Percentiles rank a stretch among this genome's conserved stretches.
These are phyloP conservation scores for Phaseolus coccineus DNA, from an alignment of 331 rosid genomes.

Conservation along the genomic window DNA sequence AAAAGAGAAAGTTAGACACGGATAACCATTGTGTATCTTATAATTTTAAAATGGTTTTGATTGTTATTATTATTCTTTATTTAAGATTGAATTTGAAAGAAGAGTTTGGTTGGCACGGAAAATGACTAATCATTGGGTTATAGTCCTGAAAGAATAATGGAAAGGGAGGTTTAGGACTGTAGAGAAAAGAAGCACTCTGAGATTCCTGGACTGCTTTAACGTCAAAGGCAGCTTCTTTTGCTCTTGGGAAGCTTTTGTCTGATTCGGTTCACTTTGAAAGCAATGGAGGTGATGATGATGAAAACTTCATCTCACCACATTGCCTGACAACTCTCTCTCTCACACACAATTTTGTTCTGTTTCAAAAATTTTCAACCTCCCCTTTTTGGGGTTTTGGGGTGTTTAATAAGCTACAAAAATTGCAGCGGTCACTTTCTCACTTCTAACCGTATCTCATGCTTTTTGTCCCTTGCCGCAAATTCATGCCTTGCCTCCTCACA, in stretches of 20 bases:
- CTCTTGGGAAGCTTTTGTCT: slow-evolving; percentile 79
- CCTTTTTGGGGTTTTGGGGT: slow-evolving; percentile 47
- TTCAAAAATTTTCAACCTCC: slow-evolving; percentile 47
- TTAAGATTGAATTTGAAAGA: slow-evolving; percentile 41
- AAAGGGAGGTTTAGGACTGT: slow-evolving; percentile 62
- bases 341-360: slow-evolving; percentile 42
- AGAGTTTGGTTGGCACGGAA: slow-evolving; percentile 60
- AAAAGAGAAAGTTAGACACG: slow-evolving; percentile 29
- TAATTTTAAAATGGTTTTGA: slow-evolving; percentile 37
- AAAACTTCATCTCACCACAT: slow-evolving; percentile 60
- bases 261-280: slow-evolving; percentile 83
- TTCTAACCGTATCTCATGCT: slow-evolving; percentile 74
- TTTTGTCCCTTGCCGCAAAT: slow-evolving; percentile 88
- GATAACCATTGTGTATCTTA: slow-evolving; percentile 12
- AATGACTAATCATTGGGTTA: slow-evolving; percentile 68
- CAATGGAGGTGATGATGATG: slow-evolving; percentile 76
- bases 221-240: slow-evolving; percentile 75
- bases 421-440: slow-evolving; percentile 64
- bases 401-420: slow-evolving; percentile 40
- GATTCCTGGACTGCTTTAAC: slow-evolving; percentile 84
- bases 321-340: slow-evolving; percentile 57
- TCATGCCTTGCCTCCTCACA: slow-evolving; percentile 79
- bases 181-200: slow-evolving; percentile 54
- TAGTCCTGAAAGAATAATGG: slow-evolving; percentile 73
- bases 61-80: not conserved